A percentile compares a stretch with the other conserved stretches of the same genome.
These are phyloP conservation scores for Syncephalastrum contaminatum DNA, from an alignment of 371 early-diverging fungal genomes.

Conservation along the genomic window DNA sequence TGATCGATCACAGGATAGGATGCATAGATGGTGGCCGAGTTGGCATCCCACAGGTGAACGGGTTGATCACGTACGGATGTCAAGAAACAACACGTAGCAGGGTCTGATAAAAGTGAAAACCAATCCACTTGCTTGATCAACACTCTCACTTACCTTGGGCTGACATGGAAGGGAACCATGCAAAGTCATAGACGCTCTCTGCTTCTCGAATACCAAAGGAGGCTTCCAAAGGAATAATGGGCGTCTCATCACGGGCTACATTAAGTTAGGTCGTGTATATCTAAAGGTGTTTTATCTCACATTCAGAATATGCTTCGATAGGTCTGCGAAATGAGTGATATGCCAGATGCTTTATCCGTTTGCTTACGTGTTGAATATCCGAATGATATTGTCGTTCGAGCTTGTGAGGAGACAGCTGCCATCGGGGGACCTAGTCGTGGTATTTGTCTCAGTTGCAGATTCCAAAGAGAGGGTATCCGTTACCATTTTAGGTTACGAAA, in stretches of 20 bases:
- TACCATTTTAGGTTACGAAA: constrained; percentile 44
- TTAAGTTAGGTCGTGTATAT: too few relatives aligned
- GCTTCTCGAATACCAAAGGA: constrained; percentile 48
- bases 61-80: constrained; percentile 70
- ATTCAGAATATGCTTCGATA: constrained; percentile 14
- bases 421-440: constrained; percentile 60
- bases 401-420: constrained; percentile 61
- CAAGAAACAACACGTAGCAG: constrained; percentile 63
- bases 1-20: constrained; percentile 67
- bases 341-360: background rate
- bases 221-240: constrained; percentile 20
- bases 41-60: constrained; percentile 68
- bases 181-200: constrained; percentile 63
- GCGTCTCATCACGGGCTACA: too few relatives aligned
- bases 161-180: constrained; percentile 71
- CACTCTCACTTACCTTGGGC: constrained; percentile 39
- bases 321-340: constrained; percentile 7
- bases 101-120: constrained; percentile 34
- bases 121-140: background rate
- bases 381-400: constrained; percentile 59
- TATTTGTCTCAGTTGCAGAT: background rate
- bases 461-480: background rate
- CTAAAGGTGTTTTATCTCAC: constrained; percentile 6
- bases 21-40: constrained; percentile 35
- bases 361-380: constrained; percentile 56